Conservation (phyloP, 495 filamentous ascomycete genomes). For the Lepraria neglecta region DNA sequence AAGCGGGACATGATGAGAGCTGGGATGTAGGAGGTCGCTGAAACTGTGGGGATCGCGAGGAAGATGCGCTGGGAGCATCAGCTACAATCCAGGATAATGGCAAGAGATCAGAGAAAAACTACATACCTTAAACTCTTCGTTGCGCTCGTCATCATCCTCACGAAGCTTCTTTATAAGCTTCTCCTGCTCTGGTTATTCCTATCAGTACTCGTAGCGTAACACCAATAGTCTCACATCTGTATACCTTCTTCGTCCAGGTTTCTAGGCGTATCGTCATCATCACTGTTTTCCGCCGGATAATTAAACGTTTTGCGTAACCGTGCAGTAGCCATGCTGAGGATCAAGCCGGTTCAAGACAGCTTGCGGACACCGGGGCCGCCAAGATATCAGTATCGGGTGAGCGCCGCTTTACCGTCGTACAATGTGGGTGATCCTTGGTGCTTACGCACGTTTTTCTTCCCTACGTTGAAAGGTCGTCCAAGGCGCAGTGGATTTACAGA, state of each 20-base stretch:
- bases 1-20: conserved; percentile 37
- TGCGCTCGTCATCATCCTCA: conserved; percentile 50
- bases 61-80: conserved; percentile 43
- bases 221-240: conserved; percentile 18
- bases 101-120: background rate
- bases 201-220: background rate
- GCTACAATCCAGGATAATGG: conserved; percentile 11
- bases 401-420: too few species aligned
- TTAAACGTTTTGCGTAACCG: conserved; percentile 57
- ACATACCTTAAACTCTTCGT: conserved; percentile 52
- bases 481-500: too few species aligned
- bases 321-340: conserved; percentile 40
- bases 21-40: conserved; percentile 47
- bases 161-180: conserved; percentile 54
- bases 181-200: conserved; percentile 57
- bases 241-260: conserved; percentile 61
- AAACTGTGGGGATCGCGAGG: conserved; percentile 49
- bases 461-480: too few species aligned
- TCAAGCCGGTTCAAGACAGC: background rate
- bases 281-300: conserved; percentile 51
- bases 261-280: conserved; percentile 40
- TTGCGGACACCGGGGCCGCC: background rate
- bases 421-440: too few species aligned
- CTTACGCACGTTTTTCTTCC: too few species aligned
- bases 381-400: too few species aligned